phyloP scores from a whole-genome alignment of 2,329 filamentous ascomycete species.

The Arthrobotrys megalospora region DNA sequence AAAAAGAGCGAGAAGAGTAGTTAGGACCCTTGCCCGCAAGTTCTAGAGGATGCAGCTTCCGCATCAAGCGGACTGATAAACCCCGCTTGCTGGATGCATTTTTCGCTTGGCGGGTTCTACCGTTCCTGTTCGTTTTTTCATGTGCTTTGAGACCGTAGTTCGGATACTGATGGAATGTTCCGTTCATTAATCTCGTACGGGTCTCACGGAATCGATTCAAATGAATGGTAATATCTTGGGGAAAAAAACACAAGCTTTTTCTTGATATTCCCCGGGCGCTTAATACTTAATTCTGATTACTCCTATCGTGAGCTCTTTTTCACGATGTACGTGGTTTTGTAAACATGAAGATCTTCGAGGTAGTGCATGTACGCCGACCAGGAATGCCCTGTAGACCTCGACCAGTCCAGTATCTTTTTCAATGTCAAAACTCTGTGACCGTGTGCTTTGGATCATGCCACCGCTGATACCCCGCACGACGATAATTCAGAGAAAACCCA shows the following conservation, averaged over 20 bases:
- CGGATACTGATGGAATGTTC: background rate
- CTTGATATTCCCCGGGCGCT: too few relatives aligned
- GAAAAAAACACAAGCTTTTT: too few relatives aligned
- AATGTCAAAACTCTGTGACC: conserved; percentile 5
- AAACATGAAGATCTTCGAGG: too few relatives aligned
- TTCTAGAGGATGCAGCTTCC: conserved; percentile 13
- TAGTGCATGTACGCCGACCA: background rate
- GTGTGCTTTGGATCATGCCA: conserved; percentile 12
- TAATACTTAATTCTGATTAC: too few relatives aligned
- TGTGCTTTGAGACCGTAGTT: background rate
- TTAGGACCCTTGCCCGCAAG: background rate
- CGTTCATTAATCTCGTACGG: background rate
- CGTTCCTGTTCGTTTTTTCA: background rate
- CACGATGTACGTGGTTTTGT: too few relatives aligned
- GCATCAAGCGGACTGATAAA: conserved; percentile 15
- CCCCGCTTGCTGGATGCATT: conserved; percentile 8
- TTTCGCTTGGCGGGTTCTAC: conserved; percentile 2
- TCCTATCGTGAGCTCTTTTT: background rate
- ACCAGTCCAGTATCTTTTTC: too few relatives aligned
- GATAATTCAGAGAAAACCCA: background rate
- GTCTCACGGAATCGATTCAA: too few relatives aligned
- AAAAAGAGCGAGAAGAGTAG: background rate
- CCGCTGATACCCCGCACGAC: conserved; percentile 16
- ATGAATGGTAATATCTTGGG: too few relatives aligned
- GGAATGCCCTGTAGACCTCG: background rate